phyloP scores from a whole-genome alignment of 179 eudicot species.

The Carnegiea gigantea region DNA sequence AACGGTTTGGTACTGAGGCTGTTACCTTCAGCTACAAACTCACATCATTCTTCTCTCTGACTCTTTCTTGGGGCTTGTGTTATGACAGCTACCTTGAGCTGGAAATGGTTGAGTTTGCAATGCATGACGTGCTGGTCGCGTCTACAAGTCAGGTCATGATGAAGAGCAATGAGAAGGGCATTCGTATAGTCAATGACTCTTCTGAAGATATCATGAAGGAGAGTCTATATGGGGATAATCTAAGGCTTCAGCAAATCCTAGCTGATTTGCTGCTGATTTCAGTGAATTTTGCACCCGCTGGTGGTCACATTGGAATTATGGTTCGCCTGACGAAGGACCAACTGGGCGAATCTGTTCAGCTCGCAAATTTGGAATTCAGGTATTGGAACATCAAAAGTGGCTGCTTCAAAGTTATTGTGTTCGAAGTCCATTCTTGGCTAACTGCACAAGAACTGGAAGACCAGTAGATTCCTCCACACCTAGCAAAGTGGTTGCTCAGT shows the following conservation, averaged over 20 bases:
- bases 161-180: slow-evolving; percentile 69
- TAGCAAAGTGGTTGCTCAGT: no score
- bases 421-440: not conserved
- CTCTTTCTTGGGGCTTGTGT: not conserved
- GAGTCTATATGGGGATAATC: slow-evolving; percentile 72
- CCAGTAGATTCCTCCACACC: no score
- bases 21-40: not conserved
- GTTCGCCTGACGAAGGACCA: slow-evolving; percentile 56
- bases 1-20: not conserved
- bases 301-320: slow-evolving; percentile 65
- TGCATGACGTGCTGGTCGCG: slow-evolving; percentile 68
- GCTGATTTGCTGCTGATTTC: slow-evolving; percentile 78
- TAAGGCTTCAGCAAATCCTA: slow-evolving; percentile 86
- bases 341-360: slow-evolving; percentile 69
- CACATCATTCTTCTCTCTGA: not conserved
- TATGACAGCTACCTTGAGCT: slow-evolving; percentile 68
- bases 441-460: not conserved
- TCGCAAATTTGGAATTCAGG: slow-evolving; percentile 87
- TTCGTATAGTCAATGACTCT: slow-evolving; percentile 50
- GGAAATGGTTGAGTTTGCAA: slow-evolving; percentile 82
- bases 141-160: slow-evolving; percentile 85
- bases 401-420: not conserved
- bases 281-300: slow-evolving; percentile 64
- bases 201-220: slow-evolving; percentile 46
- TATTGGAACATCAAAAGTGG: slow-evolving; percentile 20